phyloP scores from a whole-genome alignment of 1,284 basidiomycete species.

The Pseudozyma thailandica region DNA sequence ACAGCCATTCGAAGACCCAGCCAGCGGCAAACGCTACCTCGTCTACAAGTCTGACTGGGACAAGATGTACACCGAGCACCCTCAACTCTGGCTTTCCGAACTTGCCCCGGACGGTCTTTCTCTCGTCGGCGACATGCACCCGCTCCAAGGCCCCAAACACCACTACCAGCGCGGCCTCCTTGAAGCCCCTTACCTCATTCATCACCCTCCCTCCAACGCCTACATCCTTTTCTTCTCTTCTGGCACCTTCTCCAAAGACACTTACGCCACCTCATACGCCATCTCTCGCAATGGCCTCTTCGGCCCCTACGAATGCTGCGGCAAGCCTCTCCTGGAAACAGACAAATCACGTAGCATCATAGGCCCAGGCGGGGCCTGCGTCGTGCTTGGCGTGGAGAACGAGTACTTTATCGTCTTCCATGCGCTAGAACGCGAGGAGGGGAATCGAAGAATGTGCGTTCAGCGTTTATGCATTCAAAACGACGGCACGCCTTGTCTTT shows the following conservation, averaged over 20 bases:
- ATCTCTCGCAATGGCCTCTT: conserved; percentile 50
- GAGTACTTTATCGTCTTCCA: conserved; percentile 58
- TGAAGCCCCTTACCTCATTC: conserved; percentile 56
- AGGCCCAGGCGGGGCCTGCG: conserved; percentile 54
- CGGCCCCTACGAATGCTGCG: conserved; percentile 45
- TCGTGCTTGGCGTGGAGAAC: conserved; percentile 48
- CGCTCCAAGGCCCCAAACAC: conserved; percentile 43
- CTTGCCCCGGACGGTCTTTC: conserved; percentile 54
- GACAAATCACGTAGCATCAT: conserved; percentile 37
- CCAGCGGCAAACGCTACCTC: conserved; percentile 44
- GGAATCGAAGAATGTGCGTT: conserved; percentile 50
- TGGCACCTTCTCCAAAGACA: conserved; percentile 50
- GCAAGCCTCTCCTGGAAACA: conserved; percentile 43
- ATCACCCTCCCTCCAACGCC: conserved; percentile 39
- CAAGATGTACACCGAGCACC: conserved; percentile 50
- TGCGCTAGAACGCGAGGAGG: conserved; percentile 42
- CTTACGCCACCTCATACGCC: conserved; percentile 53
- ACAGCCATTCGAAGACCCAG: conserved; percentile 55
- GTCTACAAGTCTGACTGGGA: conserved; percentile 53
- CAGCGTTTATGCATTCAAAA: conserved; percentile 40
- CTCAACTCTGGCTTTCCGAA: conserved; percentile 56
- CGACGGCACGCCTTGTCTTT: conserved; percentile 46
- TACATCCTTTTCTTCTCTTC: conserved; percentile 59
- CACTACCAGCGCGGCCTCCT: conserved; percentile 46
- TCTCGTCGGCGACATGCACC: conserved; percentile 45